Percentiles rank a stretch among this genome's conserved stretches.
Conservation (phyloP, 148 eudicot genomes). For the Camellia sinensis region DNA sequence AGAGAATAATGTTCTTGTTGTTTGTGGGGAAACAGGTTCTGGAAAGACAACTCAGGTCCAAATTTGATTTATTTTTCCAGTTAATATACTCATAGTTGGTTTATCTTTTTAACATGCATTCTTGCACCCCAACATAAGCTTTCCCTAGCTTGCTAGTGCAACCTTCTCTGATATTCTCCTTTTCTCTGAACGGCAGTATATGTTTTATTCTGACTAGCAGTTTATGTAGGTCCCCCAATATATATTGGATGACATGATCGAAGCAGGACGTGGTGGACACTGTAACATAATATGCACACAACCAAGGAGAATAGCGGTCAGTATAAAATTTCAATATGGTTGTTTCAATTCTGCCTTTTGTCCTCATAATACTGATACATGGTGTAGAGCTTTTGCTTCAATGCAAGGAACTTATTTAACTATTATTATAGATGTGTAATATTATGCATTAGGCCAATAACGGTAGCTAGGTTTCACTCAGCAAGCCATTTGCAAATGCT, state of each 20-base stretch:
- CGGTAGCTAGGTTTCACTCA: not conserved
- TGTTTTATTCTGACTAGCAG: slow-evolving; percentile 16
- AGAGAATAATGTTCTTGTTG: slow-evolving; percentile 75
- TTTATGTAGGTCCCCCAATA: slow-evolving; percentile 84
- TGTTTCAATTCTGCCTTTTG: not conserved
- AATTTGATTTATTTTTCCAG: slow-evolving; percentile 4
- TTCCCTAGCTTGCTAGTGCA: not conserved
- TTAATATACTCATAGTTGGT: not conserved
- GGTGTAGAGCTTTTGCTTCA: not conserved
- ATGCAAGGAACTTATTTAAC: not conserved
- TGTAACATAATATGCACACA: slow-evolving; percentile 93
- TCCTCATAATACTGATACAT: not conserved
- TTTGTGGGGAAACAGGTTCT: slow-evolving; percentile 96
- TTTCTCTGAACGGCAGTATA: not conserved
- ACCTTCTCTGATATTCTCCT: slow-evolving; percentile 11
- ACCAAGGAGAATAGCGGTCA: slow-evolving; percentile 92
- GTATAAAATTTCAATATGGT: slow-evolving; percentile 20
- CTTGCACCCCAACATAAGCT: not conserved
- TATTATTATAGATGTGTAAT: not conserved
- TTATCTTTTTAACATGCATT: not conserved
- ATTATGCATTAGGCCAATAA: not conserved
- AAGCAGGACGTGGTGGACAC: slow-evolving; percentile 73
- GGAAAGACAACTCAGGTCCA: slow-evolving; percentile 98
- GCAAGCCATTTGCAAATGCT: not conserved
- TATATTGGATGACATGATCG: slow-evolving; percentile 93